Base-by-base conservation (phyloP, 208 protist species). In the Trypanosomatidae sp. region DNA sequence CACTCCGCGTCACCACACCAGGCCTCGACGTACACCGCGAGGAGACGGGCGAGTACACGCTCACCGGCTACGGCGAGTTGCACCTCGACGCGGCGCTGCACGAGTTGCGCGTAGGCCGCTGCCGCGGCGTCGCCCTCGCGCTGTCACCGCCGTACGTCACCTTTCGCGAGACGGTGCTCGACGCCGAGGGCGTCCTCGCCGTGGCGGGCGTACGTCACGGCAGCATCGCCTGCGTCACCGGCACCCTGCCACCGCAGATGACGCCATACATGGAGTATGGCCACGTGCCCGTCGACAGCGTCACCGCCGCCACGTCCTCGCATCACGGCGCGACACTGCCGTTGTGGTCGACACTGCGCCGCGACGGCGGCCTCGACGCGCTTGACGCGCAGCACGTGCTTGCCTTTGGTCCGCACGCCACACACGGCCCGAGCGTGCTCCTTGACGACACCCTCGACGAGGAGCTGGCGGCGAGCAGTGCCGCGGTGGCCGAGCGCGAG, bases 11-110 rank as follows among this genome's bases (percentile, higher is more conserved):
- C 45, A 95, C 71, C 32, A 97, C 97, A 21, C 90, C 94, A 4
- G 65, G 93, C 3, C 49, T 92, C 6, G 56, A 80, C 26, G 82
- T 94, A 10, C 86, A 87, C 52, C 94, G 95, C 3, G 97, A 99
- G 60, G 97, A 99, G 53, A 97, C 79, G 0, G 98, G 98, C 18
- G 97, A 99, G 71, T 98, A 98, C 59, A 90, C 96, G 2, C 57
- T 99, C 13, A 61, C 92, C 2, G 98, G 97, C 7, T 96, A 95
- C 11, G 98, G 98, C 4, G 98, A 99, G 71, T 55, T 99, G n/a
- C 98, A 99, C 58, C 66, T 99, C 2, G 98, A 99, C 66, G 96
- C 88, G 24, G 85, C 96, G 1, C 59, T 99, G 56, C 89, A 98
- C 47, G 97, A 99, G 59, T 62, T 99, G 10, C 74, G 98, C 13